phyloP scores from a whole-genome alignment of 371 early-diverging fungal genomes.

The Haplosporangium sp. region DNA sequence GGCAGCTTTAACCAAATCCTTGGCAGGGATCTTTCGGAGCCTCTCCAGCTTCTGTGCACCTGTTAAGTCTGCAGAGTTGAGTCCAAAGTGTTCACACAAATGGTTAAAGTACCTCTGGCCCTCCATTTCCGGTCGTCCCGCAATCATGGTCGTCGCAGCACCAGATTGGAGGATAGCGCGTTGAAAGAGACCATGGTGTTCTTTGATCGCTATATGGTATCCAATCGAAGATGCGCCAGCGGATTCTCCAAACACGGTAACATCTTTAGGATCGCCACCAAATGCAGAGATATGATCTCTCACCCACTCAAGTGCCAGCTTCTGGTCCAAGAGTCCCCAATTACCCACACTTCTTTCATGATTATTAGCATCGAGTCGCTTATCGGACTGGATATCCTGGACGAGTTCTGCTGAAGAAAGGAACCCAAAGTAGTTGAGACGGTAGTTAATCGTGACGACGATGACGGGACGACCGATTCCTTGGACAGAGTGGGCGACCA shows the following conservation, averaged over 20 bases:
- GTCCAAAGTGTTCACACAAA: slow-evolving; percentile 33
- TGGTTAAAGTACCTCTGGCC: slow-evolving; percentile 46
- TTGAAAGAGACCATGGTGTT: slow-evolving; percentile 51
- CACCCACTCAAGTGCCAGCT: slow-evolving; percentile 62
- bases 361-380: slow-evolving; percentile 9
- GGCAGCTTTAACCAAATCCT: slow-evolving; percentile 41
- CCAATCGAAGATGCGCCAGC: slow-evolving; percentile 62
- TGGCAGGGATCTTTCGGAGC: slow-evolving; percentile 32
- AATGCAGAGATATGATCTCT: slow-evolving; percentile 61
- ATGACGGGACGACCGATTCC: slow-evolving; percentile 47
- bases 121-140: slow-evolving; percentile 31
- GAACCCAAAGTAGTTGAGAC: slow-evolving; percentile 56
- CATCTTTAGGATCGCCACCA: slow-evolving; percentile 62
- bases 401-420: slow-evolving; percentile 50
- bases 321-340: slow-evolving; percentile 62
- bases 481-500: slow-evolving; percentile 35
- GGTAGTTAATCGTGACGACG: slow-evolving; percentile 54
- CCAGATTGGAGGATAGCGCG: slow-evolving; percentile 58
- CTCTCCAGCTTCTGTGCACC: slow-evolving; percentile 32
- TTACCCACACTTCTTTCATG: slow-evolving; percentile 52
- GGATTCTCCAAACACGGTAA: slow-evolving; percentile 63
- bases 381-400: slow-evolving; percentile 25
- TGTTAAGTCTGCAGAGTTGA: slow-evolving; percentile 16
- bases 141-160: slow-evolving; percentile 30
- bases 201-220: slow-evolving; percentile 35